A percentile compares a stretch with the other conserved stretches of the same genome.
Conservation (phyloP, 1,139 yeast genomes). For the Pichia norvegensis region DNA sequence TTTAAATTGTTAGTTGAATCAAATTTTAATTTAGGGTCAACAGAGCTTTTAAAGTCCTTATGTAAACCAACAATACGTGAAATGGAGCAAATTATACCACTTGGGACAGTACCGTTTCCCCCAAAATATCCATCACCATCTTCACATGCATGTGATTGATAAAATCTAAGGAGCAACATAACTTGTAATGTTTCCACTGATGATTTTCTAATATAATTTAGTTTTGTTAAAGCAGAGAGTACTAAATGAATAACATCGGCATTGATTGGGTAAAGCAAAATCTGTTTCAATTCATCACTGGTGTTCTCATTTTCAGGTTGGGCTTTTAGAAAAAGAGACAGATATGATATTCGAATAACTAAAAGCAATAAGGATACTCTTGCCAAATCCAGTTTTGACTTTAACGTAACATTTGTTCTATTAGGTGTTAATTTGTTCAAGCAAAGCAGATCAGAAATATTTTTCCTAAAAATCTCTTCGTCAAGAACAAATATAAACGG, state of each 20-base stretch:
- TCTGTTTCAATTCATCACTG: not conserved
- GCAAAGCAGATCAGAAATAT: conserved; percentile 17
- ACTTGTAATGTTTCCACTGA: conserved; percentile 32
- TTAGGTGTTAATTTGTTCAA: conserved; percentile 12
- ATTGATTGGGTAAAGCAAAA: conserved; percentile 28
- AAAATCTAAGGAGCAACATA: conserved; percentile 33
- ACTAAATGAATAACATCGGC: conserved; percentile 30
- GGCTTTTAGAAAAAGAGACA: conserved; percentile 27
- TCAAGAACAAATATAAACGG: conserved; percentile 47
- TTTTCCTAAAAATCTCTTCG: conserved; percentile 31
- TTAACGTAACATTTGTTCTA: conserved; percentile 18
- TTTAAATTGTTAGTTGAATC: not conserved
- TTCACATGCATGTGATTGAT: conserved; percentile 41
- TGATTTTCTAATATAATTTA: conserved; percentile 31
- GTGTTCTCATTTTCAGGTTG: not conserved
- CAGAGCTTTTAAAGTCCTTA: conserved; percentile 24
- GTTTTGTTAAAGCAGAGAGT: conserved; percentile 28
- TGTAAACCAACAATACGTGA: conserved; percentile 42
- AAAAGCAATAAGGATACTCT: conserved; percentile 35
- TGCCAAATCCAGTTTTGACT: conserved; percentile 34
- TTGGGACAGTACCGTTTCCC: conserved; percentile 30
- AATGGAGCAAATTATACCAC: conserved; percentile 35
- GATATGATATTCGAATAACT: conserved; percentile 35
- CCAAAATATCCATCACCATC: conserved; percentile 38
- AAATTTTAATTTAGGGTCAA: not conserved